phyloP scores from a whole-genome alignment of 2,329 filamentous ascomycete species.

The Phaeosphaeriaceae sp. region DNA sequence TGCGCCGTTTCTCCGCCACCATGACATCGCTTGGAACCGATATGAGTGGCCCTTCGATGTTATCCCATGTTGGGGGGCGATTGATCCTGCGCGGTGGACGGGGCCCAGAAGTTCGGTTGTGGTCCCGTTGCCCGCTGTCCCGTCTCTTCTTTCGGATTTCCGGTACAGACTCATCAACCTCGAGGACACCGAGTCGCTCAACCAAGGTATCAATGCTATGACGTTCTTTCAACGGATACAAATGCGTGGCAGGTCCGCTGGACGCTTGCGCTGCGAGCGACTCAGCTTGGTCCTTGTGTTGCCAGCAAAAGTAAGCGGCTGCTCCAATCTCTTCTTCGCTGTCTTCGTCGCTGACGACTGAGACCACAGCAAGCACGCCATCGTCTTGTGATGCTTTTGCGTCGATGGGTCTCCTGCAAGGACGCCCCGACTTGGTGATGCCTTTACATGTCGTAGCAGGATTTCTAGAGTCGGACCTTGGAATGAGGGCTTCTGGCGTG shows the following conservation, averaged over 20 bases:
- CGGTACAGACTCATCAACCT: conserved; percentile 59
- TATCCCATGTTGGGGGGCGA: conserved; percentile 54
- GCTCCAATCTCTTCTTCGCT: conserved; percentile 65
- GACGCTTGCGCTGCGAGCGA: conserved; percentile 33
- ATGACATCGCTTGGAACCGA: conserved; percentile 51
- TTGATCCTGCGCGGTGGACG: conserved; percentile 35
- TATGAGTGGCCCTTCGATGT: conserved; percentile 55
- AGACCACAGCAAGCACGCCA: conserved; percentile 50
- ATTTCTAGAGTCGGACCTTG: conserved; percentile 83
- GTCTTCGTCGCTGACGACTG: conserved; percentile 42
- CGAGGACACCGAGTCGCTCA: conserved; percentile 77
- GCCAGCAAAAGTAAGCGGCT: conserved; percentile 82
- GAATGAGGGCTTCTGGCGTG: conserved; percentile 81
- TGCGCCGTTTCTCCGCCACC: conserved; percentile 32
- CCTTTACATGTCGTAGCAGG: conserved; percentile 86
- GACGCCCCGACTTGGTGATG: conserved; percentile 80
- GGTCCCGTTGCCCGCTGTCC: conserved; percentile 15
- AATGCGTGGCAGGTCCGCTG: conserved; percentile 45
- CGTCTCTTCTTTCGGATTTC: conserved; percentile 42
- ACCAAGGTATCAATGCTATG: conserved; percentile 88
- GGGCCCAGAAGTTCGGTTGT: conserved; percentile 20
- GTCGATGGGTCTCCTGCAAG: conserved; percentile 77
- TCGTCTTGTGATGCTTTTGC: conserved; percentile 50
- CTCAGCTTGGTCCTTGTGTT: conserved; percentile 87
- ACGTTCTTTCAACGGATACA: conserved; percentile 67